Base-by-base conservation (phyloP, 2,329 filamentous ascomycete species). In the Fusarium sp. region DNA sequence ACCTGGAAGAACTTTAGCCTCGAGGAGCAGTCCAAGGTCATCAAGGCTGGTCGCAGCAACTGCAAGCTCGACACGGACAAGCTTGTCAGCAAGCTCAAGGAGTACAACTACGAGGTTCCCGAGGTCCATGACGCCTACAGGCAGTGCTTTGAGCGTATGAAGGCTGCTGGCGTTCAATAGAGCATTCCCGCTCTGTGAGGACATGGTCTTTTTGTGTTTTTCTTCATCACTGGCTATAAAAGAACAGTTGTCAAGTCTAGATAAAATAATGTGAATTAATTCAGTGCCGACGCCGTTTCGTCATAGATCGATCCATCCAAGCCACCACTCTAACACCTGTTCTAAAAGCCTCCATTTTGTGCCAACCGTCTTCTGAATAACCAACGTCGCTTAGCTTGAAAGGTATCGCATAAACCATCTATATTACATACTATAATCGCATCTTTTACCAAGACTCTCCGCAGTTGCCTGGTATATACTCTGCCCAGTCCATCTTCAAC, bases 41-140 rank as follows among this genome's bases (percentile, higher is more conserved):
- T 93, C 82, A 91, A 91, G 84, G 91, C 91, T 15, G 90, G 88
- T 54, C 86, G 91, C 67, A 91, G 88, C 81, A 93, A 93, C 82
- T 93, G 91, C 83, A 84, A 88, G 81, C 82, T 93, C 56, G 90
- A 93, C 80, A 88, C 88, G 15, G 87, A 86, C 22, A 93, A 92
- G 83, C 83, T 93, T 70, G 86, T 86, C 71, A 86, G 81, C 62
- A 91, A 91, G 84, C 84, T 92, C 66, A 85, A 84, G 77, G 87
- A 90, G 82, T 92, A 91, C 79, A 84, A 84, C 15, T 88, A 87
- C 76, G 84, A 87, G 71, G 84, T 93, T 32, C 89, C 89, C 9
- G 90, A 92, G 82, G 84, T 93, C 52, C 89, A 91, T 76, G 86
- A 88, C 71, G 90, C 90, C 12, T 93, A 92, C 79, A 83, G 67